A percentile compares a stretch with the other conserved stretches of the same genome.
phyloP scores from a whole-genome alignment of 106 monocot genomes.

The Dendrobium officinale region DNA sequence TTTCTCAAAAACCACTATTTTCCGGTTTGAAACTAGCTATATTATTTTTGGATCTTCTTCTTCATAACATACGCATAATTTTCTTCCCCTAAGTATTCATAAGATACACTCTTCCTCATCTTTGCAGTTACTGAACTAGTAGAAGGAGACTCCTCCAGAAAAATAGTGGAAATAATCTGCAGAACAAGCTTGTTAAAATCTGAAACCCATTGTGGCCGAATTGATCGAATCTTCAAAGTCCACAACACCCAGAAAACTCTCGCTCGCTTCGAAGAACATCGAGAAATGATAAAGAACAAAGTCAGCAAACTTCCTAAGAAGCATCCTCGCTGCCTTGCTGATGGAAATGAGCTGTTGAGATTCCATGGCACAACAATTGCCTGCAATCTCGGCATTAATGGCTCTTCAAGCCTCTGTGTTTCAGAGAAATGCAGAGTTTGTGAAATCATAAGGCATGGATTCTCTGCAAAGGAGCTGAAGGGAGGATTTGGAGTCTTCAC shows the following conservation, averaged over 20 bases:
- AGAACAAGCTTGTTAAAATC: conserved; percentile 73
- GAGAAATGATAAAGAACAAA: conserved; percentile 69
- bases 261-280: conserved; percentile 73
- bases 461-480: conserved; percentile 46
- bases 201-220: conserved; percentile 53
- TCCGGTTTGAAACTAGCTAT: no score
- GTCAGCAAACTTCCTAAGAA: conserved; percentile 88
- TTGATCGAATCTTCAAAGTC: conserved; percentile 88
- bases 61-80: no score
- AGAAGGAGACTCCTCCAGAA: conserved; percentile 95
- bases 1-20: no score
- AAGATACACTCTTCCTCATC: background rate
- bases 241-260: conserved; percentile 91
- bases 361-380: conserved; percentile 77
- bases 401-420: conserved; percentile 61
- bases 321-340: conserved; percentile 91
- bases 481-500: conserved; percentile 79
- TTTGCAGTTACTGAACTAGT: conserved; percentile 73
- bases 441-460: conserved; percentile 67
- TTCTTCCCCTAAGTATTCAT: no score
- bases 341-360: conserved; percentile 85
- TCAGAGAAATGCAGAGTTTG: conserved; percentile 73
- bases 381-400: conserved; percentile 61
- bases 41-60: no score
- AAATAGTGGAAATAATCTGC: conserved; percentile 98